Evolutionary conservation across 192 early-diverging fungal species (phyloP).

Genomic region (Rhizoclosmatium sp.): DNA sequence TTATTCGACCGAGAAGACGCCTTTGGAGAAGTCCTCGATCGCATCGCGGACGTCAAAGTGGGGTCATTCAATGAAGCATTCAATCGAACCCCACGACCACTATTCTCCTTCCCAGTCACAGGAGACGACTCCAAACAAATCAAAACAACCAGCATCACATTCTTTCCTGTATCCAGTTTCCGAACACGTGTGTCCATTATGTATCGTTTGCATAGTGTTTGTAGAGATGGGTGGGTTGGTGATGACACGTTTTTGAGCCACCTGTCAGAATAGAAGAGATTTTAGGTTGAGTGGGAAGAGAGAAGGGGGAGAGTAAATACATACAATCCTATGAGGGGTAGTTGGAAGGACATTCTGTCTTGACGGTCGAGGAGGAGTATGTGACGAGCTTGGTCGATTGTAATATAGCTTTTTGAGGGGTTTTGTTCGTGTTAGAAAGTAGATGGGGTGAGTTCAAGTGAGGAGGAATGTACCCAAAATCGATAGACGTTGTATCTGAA

Average conservation of each 20-base stretch:
- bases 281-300: background rate
- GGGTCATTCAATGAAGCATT: too few relatives aligned
- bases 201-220: background rate
- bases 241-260: background rate
- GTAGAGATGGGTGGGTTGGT: background rate
- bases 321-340: slow-evolving; percentile 3
- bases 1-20: too few relatives aligned
- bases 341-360: background rate
- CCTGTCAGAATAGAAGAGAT: background rate
- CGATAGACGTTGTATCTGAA: background rate
- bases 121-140: background rate
- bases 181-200: background rate
- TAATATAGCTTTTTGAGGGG: background rate
- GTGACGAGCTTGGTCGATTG: slow-evolving; percentile 15
- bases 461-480: slow-evolving; percentile 4
- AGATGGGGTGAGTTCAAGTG: background rate
- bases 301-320: background rate
- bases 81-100: too few relatives aligned
- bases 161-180: background rate
- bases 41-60: too few relatives aligned
- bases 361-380: background rate
- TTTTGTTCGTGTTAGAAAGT: background rate
- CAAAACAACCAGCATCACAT: background rate
- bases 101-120: too few relatives aligned
- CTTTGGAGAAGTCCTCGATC: too few relatives aligned